Evolutionary conservation across 129 eudicot species (phyloP), one percentile per base, ranked within the genome.

Genomic region (Pittosporum tobira): DNA sequence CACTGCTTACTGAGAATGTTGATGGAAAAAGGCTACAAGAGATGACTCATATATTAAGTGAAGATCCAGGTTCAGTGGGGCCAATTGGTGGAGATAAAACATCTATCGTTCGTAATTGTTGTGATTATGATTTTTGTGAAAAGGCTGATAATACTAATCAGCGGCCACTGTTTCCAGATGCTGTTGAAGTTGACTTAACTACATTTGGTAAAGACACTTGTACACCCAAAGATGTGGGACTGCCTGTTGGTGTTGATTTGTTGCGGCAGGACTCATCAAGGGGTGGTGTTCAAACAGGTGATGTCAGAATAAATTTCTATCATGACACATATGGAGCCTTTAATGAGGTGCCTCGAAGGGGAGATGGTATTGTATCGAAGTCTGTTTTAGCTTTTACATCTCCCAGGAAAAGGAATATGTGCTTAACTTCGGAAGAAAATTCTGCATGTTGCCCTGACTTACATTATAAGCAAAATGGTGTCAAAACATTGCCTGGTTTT

Each of bases 41-140:
- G 44, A 56, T 62, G 56, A 51, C 29, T 12, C 40, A 45, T 61
- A 29, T 60, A 61, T 34, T 57, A 61, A 23, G 65, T 65, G 50
- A 37, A 51, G 61, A 37, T 38, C 57, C 20, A 44, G 64, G 64
- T 82, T 58, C 75, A 59, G 61, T 21, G 66, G 65, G 16, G 34
- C 64, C 69, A 48, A 36, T 58, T 73, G 50, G 47, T 58, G 84
- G 62, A 59, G 77, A 70, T 57, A 26, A 59, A 57, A 36, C 69
- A 65, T 40, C 71, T 51, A 66, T 83, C 67, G 85, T 78, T 25
- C 88, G 86, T 66, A 94, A 93, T 73, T 76, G 84, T 63, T 78
- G 71, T 54, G 89, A 83, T 51, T 59, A 72, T 75, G 73, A 74
- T 61, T 88, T 60, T 48, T 73, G 51, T 59, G 75, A 69, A 57